Evolutionary conservation across 306 rosid species (phyloP).

Genomic region (Cicer pinnatifidum): DNA sequence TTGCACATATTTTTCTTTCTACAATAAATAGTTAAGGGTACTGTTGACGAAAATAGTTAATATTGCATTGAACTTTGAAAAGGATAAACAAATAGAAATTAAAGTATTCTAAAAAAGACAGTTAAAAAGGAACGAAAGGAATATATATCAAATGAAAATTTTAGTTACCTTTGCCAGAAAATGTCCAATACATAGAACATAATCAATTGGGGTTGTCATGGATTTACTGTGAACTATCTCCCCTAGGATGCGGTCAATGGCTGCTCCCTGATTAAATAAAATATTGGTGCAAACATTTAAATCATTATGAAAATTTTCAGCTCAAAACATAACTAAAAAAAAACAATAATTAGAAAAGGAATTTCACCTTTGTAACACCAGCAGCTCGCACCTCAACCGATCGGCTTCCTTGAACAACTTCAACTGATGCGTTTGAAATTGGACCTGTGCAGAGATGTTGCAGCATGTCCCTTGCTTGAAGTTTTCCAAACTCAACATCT

Average conservation of each 20-base stretch:
- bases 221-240: slow-evolving; percentile 95
- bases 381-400: slow-evolving; percentile 96
- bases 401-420: slow-evolving; percentile 95
- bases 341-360: slow-evolving; percentile 12
- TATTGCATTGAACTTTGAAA: no score
- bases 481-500: slow-evolving; percentile 91
- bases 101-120: no score
- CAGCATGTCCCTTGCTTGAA: slow-evolving; percentile 95
- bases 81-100: no score
- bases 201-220: slow-evolving; percentile 90
- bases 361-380: slow-evolving; percentile 89
- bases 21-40: no score
- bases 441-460: slow-evolving; percentile 99
- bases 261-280: slow-evolving; percentile 76
- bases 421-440: slow-evolving; percentile 90
- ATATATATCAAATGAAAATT: slow-evolving; percentile 18
- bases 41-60: no score
- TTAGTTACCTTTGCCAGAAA: slow-evolving; percentile 87
- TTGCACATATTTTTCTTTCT: no score
- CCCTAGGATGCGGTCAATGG: slow-evolving; percentile 92
- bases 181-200: slow-evolving; percentile 89
- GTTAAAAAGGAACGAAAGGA: not conserved
- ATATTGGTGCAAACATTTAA: slow-evolving; percentile 14
- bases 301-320: slow-evolving; percentile 29
- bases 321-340: slow-evolving; percentile 11